phyloP scores from a whole-genome alignment of 2,329 filamentous ascomycete genomes.

The Chrysosporium keratinophilum region DNA sequence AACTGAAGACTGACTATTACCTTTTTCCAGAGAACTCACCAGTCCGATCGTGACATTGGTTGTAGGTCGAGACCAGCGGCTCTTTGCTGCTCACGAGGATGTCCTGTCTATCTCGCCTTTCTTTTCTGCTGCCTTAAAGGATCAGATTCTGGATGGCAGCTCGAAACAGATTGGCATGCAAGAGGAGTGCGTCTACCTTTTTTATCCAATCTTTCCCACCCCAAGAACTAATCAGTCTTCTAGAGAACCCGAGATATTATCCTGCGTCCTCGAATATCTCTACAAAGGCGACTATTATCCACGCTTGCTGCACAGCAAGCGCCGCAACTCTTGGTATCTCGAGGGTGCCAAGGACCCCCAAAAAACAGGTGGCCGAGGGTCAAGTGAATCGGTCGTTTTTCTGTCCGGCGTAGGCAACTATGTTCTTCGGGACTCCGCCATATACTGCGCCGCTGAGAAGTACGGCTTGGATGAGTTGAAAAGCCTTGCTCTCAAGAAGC shows the following conservation, averaged over 20 bases:
- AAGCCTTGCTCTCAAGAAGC: conserved; percentile 81
- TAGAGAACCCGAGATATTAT: conserved; percentile 88
- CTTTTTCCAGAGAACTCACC: conserved; percentile 39
- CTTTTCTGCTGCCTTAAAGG: conserved; percentile 62
- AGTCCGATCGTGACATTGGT: conserved; percentile 76
- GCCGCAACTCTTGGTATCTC: conserved; percentile 78
- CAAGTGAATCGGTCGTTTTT: conserved; percentile 66
- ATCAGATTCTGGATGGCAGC: conserved; percentile 58
- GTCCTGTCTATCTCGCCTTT: conserved; percentile 77
- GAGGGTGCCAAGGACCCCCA: conserved; percentile 55
- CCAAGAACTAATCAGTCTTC: conserved; percentile 28
- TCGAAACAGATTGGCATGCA: conserved; percentile 68
- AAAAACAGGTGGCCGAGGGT: conserved; percentile 49
- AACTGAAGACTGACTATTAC: conserved; percentile 15
- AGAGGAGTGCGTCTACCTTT: conserved; percentile 41
- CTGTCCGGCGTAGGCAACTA: conserved; percentile 62
- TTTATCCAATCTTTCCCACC: not conserved
- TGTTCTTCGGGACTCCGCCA: conserved; percentile 80
- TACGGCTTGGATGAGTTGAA: conserved; percentile 91
- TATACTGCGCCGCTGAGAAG: conserved; percentile 86
- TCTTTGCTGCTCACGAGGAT: conserved; percentile 94
- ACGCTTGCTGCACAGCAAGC: conserved; percentile 75
- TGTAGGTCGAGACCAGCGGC: conserved; percentile 70
- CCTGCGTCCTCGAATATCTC: conserved; percentile 86
- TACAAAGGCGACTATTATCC: conserved; percentile 97